phyloP scores from a whole-genome alignment of 257 asterid species.

The Apocynum venetum region DNA sequence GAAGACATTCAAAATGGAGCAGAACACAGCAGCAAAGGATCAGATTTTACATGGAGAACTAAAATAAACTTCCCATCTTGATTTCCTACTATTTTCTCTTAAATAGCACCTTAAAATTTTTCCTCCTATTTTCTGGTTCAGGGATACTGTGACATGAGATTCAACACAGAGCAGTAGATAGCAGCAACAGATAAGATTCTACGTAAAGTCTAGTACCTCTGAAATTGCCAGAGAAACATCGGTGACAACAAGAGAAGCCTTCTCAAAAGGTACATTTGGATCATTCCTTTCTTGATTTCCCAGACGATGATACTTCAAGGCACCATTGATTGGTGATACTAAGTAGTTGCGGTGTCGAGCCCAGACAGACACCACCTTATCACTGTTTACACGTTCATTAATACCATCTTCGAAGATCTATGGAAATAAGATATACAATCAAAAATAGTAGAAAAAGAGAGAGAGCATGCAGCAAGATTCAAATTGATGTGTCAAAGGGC shows the following conservation, averaged over 20 bases:
- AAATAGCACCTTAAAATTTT: not conserved
- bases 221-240: constrained; percentile 83
- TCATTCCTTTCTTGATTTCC: constrained; percentile 92
- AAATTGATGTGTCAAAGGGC: not conserved
- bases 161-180: too few relatives aligned
- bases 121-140: not conserved
- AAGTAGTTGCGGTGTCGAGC: constrained; percentile 64
- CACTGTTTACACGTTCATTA: constrained; percentile 52
- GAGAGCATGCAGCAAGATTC: constrained; percentile 2
- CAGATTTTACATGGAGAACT: not conserved
- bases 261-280: constrained; percentile 77
- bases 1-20: not conserved
- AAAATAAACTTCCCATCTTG: not conserved
- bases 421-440: constrained; percentile 5
- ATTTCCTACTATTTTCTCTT: not conserved
- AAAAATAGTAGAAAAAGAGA: constrained; percentile 8
- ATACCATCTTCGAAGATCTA: constrained; percentile 96
- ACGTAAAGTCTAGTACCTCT: constrained; percentile 52
- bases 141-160: not conserved
- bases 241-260: constrained; percentile 69
- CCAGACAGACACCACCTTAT: constrained; percentile 50
- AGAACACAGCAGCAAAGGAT: not conserved
- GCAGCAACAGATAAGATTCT: constrained; percentile 1
- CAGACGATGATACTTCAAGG: constrained; percentile 87
- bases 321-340: constrained; percentile 95